Percentiles rank a stretch among this genome's conserved stretches.
Conservation (phyloP, 2,329 filamentous ascomycete genomes). For the Fusarium clavum region DNA sequence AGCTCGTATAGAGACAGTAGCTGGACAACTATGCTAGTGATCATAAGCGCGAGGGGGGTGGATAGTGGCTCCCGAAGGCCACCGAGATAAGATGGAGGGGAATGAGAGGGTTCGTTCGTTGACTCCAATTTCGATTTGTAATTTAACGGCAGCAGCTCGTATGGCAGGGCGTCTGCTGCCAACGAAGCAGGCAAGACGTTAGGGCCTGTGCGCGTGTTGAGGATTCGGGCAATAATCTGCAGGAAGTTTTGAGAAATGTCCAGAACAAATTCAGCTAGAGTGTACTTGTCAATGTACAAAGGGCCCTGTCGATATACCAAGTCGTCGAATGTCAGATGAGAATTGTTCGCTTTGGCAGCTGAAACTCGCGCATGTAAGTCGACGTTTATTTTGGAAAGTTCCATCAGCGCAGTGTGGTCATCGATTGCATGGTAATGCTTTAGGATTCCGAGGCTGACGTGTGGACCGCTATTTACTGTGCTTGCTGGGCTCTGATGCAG, state of each 20-base stretch:
- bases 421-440: not conserved
- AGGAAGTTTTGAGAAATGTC: not conserved
- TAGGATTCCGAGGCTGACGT: too few species aligned
- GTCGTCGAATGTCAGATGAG: not conserved
- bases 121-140: not conserved
- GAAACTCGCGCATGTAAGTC: not conserved
- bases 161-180: too few species aligned
- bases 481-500: not conserved
- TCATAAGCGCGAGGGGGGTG: not conserved
- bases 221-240: not conserved
- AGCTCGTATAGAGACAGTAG: not conserved
- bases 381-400: not conserved
- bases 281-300: not conserved
- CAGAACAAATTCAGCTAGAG: not conserved
- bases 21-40: not conserved
- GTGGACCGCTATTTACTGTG: not conserved
- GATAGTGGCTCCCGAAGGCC: too few species aligned
- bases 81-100: not conserved
- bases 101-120: not conserved
- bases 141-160: too few species aligned
- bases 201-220: fast-evolving
- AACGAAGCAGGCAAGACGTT: not conserved
- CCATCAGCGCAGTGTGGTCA: not conserved
- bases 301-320: not conserved
- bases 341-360: not conserved